Evolutionary conservation across 2,329 filamentous ascomycete species (phyloP), one percentile per base, ranked within the genome.

Genomic region (Harringtonia aguacate): DNA sequence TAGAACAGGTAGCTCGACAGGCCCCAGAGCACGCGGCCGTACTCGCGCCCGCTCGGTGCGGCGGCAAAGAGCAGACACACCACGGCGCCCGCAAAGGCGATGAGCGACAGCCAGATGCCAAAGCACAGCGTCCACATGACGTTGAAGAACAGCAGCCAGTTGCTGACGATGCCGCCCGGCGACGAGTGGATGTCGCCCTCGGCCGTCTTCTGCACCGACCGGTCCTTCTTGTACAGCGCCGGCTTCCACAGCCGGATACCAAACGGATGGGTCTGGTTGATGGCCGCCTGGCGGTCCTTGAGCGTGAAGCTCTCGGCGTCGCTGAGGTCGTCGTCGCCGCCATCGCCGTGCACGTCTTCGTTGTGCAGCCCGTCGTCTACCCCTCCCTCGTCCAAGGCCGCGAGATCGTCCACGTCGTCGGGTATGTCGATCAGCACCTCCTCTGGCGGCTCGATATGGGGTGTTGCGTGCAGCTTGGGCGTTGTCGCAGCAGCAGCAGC

Each of bases 191-290:
- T 97, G 61, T 98, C 92, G 14, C 85, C 89, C 65, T 97, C 90
- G 7, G 92, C 92, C 38, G 82, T 94, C 63, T 94, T 92, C 61
- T 97, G 88, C 31, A 98, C 94, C 1, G 92, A 98, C 45, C 92
- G 81, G 55, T 84, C 82, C 64, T 98, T 98, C 66, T 98, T 98
- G 74, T 98, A 98, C 50, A 98, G 64, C 2, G 92, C 94, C 36
- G 92, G 92, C 63, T 98, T 98, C 92, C 92, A 98, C 50, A 98
- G 86, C 60, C 94, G 81, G 59, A 98, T 97, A 70, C 92, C 92
- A 56, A 98, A 98, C 1, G 92, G 92, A 70, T 98, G 92, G 1
- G 92, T 98, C 61, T 95, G 84, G 65, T 98, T 98, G 70, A 98
- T 98, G 52, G 92, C 92, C 60, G 95, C 81, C 64, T 98, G 92